Base-by-base conservation (phyloP, 768 basidiomycete species). In the Podaxis carcinomalis region DNA sequence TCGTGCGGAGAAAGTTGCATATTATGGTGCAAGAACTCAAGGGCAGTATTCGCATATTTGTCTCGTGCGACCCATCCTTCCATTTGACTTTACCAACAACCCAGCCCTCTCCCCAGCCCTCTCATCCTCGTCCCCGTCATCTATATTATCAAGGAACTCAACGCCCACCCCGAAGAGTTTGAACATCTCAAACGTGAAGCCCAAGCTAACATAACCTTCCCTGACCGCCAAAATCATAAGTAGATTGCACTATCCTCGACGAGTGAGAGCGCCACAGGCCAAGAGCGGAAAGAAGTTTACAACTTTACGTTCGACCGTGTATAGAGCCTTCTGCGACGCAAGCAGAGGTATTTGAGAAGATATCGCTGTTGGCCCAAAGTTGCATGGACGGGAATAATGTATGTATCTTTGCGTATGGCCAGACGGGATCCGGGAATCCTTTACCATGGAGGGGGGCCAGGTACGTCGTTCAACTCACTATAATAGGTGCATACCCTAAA, bases 391-490 rank as follows among this genome's bases (percentile, higher is more conserved):
- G 95, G 0, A 95, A 94, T 75, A 95, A 97, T 63, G 93, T 95
- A 10, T 96, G 94, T 70, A 93, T 96, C 42, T 97, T 97, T 65
- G 95, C 95, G 0, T 96, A 97, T 70, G 95, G 95, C 14, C 95
- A 96, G 73, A 97, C 95, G 16, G 95, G 95, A 27, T 89, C 86
- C 54, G 90, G 89, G 4, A 90, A 69, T 93, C 90, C 1, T 95
- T 88, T 70, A 97, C 95, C 0, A 97, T 97, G 95, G 94, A 96
- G 70, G 95, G 95, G 59, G 94, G 92, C 1, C 68, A 94, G 7
- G 42, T 44, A 19, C 1, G 42, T 44, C 4, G 28, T 32, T 32
- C 28, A 9, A 32, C 28, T 32, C 28, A 32, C 1, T 9, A 9
- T 9, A 32, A 32, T 28, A 28, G 28, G 28, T 9, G 28, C 28